Evolutionary conservation across 1,139 yeast species (phyloP).

Genomic region (Tardiomyces digboiensis): DNA sequence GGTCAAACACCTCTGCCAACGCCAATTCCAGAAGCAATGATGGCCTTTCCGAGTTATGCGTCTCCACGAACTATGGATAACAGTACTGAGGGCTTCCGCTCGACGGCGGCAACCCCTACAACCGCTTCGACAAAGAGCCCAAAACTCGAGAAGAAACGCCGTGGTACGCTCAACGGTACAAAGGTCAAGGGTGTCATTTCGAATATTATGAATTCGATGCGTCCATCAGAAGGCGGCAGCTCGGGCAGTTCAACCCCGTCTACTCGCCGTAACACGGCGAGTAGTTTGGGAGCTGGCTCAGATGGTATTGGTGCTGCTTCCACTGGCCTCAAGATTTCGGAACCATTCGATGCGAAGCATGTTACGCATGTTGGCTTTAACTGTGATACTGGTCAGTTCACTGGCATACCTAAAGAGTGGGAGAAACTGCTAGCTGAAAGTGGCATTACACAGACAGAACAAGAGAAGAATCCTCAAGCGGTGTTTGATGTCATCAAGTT

Average conservation of each 20-base stretch:
- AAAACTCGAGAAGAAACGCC: not conserved
- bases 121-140: not conserved
- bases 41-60: not conserved
- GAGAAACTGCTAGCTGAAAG: constrained; percentile 70
- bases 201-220: constrained; percentile 38
- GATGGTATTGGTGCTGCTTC: constrained; percentile 19
- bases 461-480: constrained; percentile 87
- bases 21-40: constrained; percentile 4
- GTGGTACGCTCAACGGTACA: not conserved
- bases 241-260: constrained; percentile 8
- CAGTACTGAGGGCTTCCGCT: not conserved
- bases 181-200: constrained; percentile 40
- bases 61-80: too few species aligned
- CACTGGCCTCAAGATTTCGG: constrained; percentile 56
- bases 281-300: constrained; percentile 4
- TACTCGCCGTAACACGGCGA: not conserved
- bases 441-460: constrained; percentile 80
- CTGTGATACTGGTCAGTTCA: constrained; percentile 71
- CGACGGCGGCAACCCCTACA: not conserved
- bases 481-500: constrained; percentile 89
- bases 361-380: constrained; percentile 92
- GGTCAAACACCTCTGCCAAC: constrained; percentile 9
- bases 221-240: constrained; percentile 17
- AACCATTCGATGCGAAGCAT: constrained; percentile 86
- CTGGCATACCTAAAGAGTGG: constrained; percentile 93